phyloP scores from a whole-genome alignment of 352 stramenopile genomes.

The Globisporangium viniferum region DNA sequence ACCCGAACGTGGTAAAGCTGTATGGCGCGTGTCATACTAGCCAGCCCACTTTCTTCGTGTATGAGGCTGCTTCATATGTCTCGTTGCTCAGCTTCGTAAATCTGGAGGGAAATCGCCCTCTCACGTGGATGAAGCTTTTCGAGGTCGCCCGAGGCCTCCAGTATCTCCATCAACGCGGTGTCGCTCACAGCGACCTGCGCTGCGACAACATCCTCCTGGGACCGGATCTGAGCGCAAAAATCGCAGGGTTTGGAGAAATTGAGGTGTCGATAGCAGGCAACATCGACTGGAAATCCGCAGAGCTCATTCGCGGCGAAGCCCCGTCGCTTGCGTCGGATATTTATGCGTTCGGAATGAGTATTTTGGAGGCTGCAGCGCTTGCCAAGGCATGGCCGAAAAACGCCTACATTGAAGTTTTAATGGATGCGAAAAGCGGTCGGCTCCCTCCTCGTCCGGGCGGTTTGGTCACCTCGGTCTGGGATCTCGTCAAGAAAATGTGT shows the following conservation, averaged over 20 bases:
- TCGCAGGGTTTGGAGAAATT: constrained; percentile 13
- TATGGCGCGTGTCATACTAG: constrained; percentile 4
- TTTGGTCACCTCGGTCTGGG: background rate
- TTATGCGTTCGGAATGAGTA: constrained; percentile 28
- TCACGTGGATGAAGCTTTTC: constrained; percentile 17
- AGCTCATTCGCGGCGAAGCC: constrained; percentile 13
- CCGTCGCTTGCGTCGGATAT: constrained; percentile 19
- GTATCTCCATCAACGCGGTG: constrained; percentile 23
- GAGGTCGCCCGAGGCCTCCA: constrained; percentile 22
- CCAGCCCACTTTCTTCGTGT: background rate
- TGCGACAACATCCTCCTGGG: constrained; percentile 10
- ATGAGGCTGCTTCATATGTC: background rate
- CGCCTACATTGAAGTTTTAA: background rate
- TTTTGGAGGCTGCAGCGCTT: constrained; percentile 11
- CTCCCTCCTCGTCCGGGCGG: background rate
- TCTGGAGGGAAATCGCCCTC: background rate
- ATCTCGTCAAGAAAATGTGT: constrained; percentile 17
- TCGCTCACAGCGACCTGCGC: constrained; percentile 17
- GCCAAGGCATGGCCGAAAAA: background rate
- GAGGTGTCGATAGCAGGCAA: background rate
- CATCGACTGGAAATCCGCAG: constrained; percentile 17
- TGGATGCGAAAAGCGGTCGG: background rate
- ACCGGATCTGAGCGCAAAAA: constrained; percentile 18
- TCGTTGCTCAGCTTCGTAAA: background rate
- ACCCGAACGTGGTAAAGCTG: constrained; percentile 9